Percentiles rank a stretch among this genome's conserved stretches.
phyloP scores from a whole-genome alignment of 1,284 basidiomycete genomes.

The Ceratobasidium sp. region DNA sequence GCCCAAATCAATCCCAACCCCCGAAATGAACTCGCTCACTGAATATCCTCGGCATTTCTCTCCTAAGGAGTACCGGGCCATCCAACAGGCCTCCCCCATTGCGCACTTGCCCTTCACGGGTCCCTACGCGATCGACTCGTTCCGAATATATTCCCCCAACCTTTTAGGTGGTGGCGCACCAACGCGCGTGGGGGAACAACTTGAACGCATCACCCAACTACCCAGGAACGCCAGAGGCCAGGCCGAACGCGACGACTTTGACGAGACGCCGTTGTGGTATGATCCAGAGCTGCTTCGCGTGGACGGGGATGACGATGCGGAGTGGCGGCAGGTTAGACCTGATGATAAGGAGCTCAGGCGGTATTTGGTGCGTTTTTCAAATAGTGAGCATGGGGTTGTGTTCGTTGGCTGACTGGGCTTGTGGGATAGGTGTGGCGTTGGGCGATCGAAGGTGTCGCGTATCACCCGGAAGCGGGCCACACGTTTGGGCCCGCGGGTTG shows the following conservation, averaged over 20 bases:
- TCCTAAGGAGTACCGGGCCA: slow-evolving; percentile 22
- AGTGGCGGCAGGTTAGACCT: slow-evolving; percentile 69
- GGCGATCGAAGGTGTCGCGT: slow-evolving; percentile 45
- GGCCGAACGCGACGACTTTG: slow-evolving; percentile 27
- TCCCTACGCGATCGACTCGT: slow-evolving; percentile 72
- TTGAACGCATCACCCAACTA: slow-evolving; percentile 9
- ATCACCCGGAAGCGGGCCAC: slow-evolving; percentile 32
- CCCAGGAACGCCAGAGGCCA: not conserved
- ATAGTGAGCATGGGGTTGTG: not conserved
- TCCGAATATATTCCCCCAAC: slow-evolving; percentile 65
- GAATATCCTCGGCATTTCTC: not conserved
- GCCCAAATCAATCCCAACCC: slow-evolving; percentile 50
- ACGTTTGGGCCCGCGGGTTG: slow-evolving; percentile 21
- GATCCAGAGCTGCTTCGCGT: slow-evolving; percentile 50
- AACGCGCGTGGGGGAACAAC: slow-evolving; percentile 24
- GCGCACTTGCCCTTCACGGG: slow-evolving; percentile 69
- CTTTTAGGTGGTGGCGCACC: slow-evolving; percentile 45
- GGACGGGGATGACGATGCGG: slow-evolving; percentile 51
- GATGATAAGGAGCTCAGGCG: slow-evolving; percentile 69
- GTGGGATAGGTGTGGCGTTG: slow-evolving; percentile 43
- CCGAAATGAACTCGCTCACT: slow-evolving; percentile 40
- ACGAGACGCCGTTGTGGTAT: slow-evolving; percentile 38
- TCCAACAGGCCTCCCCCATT: slow-evolving; percentile 59
- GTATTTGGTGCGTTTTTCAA: slow-evolving; percentile 61
- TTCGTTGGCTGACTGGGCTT: not conserved